These are phyloP conservation scores for Epichloe elymi DNA, from an alignment of 2,329 filamentous ascomycete species.

Conservation along the genomic window DNA sequence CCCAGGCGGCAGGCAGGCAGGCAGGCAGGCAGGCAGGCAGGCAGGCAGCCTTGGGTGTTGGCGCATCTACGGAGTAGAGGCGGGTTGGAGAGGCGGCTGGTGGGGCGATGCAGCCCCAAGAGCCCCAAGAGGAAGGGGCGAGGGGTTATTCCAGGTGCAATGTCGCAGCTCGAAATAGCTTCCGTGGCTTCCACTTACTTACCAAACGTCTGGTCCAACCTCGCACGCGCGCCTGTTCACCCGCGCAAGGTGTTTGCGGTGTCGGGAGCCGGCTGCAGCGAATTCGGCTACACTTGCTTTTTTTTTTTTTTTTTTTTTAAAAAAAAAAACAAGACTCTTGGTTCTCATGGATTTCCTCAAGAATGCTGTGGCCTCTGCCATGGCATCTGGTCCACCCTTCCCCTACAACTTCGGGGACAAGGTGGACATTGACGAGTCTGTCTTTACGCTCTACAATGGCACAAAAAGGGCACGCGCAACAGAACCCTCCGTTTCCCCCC, in stretches of 20 bases:
- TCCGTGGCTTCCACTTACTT: too few species aligned
- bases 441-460: slow-evolving; percentile 94
- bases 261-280: background rate
- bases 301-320: too few species aligned
- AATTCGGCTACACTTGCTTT: background rate
- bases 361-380: slow-evolving; percentile 91
- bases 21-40: too few species aligned
- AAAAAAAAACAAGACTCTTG: background rate
- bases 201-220: too few species aligned
- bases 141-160: background rate
- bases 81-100: background rate
- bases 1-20: too few species aligned
- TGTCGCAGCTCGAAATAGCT: too few species aligned
- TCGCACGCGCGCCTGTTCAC: background rate
- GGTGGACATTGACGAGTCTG: slow-evolving; percentile 82
- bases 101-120: background rate
- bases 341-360: slow-evolving; percentile 86
- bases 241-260: background rate
- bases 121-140: background rate
- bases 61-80: too few species aligned
- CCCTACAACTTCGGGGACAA: slow-evolving; percentile 87
- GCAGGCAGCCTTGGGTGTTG: too few species aligned
- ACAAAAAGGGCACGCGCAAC: slow-evolving; percentile 55
- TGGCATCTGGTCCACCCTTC: slow-evolving; percentile 86
- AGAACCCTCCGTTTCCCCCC: too few species aligned